Evolutionary conservation across 805 yeast genomes (phyloP).

Genomic region (Danielozyma ontarioensis): DNA sequence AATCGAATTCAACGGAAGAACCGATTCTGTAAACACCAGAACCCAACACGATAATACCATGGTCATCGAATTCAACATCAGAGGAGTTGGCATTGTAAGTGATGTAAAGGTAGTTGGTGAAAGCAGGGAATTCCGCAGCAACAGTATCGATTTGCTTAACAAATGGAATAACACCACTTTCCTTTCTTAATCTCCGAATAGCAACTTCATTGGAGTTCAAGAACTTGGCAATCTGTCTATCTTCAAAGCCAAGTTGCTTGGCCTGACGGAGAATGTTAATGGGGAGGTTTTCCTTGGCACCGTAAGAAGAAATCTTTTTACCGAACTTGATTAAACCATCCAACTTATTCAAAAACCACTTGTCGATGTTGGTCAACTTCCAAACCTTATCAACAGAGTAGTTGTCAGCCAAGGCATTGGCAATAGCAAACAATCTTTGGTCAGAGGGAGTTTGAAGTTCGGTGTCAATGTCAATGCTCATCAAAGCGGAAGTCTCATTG

Average conservation of each 20-base stretch:
- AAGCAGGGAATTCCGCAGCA: conserved; percentile 98
- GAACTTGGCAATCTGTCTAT: conserved; percentile 90
- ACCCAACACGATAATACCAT: conserved; percentile 93
- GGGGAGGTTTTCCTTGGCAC: conserved; percentile 59
- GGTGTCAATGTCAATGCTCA: conserved; percentile 87
- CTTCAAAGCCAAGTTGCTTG: conserved; percentile 95
- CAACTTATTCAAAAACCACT: conserved; percentile 92
- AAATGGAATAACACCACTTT: conserved; percentile 81
- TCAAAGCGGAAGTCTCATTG: conserved; percentile 74
- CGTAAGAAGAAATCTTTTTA: conserved; percentile 51
- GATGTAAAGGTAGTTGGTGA: conserved; percentile 88
- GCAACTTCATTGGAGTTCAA: conserved; percentile 88
- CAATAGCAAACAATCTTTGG: conserved; percentile 92
- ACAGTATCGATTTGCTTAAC: conserved; percentile 97
- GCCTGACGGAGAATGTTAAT: conserved; percentile 67
- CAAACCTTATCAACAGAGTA: conserved; percentile 91
- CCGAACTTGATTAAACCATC: conserved; percentile 71
- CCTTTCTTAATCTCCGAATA: conserved; percentile 82
- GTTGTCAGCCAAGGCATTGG: conserved; percentile 86
- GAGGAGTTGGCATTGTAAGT: conserved; percentile 89
- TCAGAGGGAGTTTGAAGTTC: conserved; percentile 98
- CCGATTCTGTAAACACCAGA: conserved; percentile 99
- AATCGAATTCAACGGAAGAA: conserved; percentile 97
- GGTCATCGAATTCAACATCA: conserved; percentile 84
- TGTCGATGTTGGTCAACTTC: conserved; percentile 86